Conservation (phyloP, 2,329 filamentous ascomycete genomes). For the Aureobasidium sp. region DNA sequence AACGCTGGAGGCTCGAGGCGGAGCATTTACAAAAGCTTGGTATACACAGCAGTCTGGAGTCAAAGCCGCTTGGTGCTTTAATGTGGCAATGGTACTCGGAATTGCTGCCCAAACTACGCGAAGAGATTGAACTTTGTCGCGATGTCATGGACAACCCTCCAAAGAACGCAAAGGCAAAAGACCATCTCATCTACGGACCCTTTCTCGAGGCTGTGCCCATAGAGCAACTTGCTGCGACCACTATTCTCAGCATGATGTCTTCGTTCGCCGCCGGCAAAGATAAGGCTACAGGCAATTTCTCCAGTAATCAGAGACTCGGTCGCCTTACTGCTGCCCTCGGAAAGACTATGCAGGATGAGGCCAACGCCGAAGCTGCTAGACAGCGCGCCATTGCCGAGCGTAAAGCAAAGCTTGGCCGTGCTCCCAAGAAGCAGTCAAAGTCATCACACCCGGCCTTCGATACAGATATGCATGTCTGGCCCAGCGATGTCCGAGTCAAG, state of each 20-base stretch:
- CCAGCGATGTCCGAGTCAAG: constrained; percentile 51
- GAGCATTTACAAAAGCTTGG: constrained; percentile 61
- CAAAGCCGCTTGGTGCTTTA: constrained; percentile 54
- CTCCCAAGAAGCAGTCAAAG: constrained; percentile 2
- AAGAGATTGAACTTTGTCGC: constrained; percentile 48
- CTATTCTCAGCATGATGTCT: constrained; percentile 50
- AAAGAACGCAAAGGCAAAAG: constrained; percentile 30
- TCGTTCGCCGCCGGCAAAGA: constrained; percentile 14
- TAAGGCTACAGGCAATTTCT: constrained; percentile 10
- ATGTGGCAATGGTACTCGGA: constrained; percentile 70
- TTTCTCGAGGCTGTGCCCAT: constrained; percentile 62
- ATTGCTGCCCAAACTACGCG: constrained; percentile 54
- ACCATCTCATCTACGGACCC: constrained; percentile 67
- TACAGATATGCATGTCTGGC: constrained; percentile 36
- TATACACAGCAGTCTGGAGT: constrained; percentile 53
- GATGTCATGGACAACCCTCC: constrained; percentile 18
- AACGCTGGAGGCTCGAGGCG: constrained; percentile 71
- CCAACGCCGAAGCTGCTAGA: constrained; percentile 4
- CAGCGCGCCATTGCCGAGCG: not conserved
- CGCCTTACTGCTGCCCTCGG: constrained; percentile 1
- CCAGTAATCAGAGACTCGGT: constrained; percentile 5
- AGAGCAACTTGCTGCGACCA: constrained; percentile 70
- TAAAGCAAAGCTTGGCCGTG: constrained; percentile 13
- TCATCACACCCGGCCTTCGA: not conserved
- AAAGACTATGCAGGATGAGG: constrained; percentile 10